These are phyloP conservation scores for Choricystis sp. DNA, from an alignment of 139 green algal species.

Conservation along the genomic window DNA sequence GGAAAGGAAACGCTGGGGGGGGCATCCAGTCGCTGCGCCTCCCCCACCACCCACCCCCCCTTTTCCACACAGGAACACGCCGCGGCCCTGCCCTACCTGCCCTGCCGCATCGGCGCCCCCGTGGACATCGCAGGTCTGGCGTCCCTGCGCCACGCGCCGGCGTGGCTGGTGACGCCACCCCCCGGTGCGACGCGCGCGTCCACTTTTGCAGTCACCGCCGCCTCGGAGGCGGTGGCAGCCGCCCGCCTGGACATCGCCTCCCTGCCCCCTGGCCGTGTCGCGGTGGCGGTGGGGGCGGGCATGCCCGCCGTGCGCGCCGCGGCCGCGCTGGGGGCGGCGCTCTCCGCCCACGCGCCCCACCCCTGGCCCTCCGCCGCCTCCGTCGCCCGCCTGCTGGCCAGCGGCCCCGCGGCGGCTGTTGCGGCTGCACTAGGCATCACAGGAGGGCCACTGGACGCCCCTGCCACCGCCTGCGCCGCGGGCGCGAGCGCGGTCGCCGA, in stretches of 20 bases:
- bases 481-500: conserved; percentile 55
- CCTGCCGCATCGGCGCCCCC: background rate
- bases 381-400: background rate
- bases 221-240: background rate
- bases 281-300: background rate
- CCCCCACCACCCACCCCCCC: background rate
- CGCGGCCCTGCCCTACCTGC: background rate
- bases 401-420: background rate
- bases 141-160: conserved; percentile 16
- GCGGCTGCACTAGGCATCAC: background rate
- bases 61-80: background rate
- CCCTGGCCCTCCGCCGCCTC: background rate
- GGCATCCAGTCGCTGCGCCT: too few relatives aligned
- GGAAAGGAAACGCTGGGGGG: too few relatives aligned
- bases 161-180: background rate
- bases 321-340: background rate
- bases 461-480: conserved; percentile 51
- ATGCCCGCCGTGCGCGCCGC: background rate
- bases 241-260: too few relatives aligned
- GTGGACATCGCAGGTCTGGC: background rate
- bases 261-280: background rate
- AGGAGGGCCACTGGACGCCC: conserved; percentile 59
- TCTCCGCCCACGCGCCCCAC: too few relatives aligned
- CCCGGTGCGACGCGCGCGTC: background rate
- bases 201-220: background rate